These are phyloP conservation scores for Ceratobasidium sp. DNA, from an alignment of 1,284 basidiomycete species.

Conservation along the genomic window DNA sequence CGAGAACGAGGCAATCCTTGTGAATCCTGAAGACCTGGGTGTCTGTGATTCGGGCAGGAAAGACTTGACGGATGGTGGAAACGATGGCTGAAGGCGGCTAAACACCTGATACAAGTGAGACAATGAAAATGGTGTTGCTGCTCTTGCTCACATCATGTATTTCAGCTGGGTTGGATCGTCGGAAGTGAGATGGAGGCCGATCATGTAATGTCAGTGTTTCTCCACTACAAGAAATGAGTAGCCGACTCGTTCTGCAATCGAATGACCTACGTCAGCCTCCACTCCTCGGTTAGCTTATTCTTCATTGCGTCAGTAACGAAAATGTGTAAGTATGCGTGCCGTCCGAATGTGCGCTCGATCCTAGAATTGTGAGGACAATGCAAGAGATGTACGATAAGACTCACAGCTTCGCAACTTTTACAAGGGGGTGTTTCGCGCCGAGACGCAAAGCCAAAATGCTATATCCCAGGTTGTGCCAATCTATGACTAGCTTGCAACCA, in stretches of 20 bases:
- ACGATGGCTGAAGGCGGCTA: conserved; percentile 56
- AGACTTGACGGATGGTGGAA: conserved; percentile 49
- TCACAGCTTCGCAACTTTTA: conserved; percentile 76
- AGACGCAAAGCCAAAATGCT: conserved; percentile 89
- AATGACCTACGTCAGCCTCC: conserved; percentile 74
- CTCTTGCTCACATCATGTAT: conserved; percentile 68
- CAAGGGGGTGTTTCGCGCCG: conserved; percentile 71
- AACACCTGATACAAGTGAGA: conserved; percentile 58
- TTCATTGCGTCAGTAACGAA: conserved; percentile 94
- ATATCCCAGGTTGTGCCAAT: conserved; percentile 99
- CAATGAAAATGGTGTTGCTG: neutral
- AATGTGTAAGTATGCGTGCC: conserved; percentile 83
- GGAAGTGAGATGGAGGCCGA: conserved; percentile 84
- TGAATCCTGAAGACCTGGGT: conserved; percentile 72
- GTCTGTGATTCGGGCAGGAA: conserved; percentile 56
- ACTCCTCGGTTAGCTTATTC: conserved; percentile 71
- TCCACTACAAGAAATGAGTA: conserved; percentile 63
- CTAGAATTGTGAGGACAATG: conserved; percentile 54
- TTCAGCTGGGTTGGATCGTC: conserved; percentile 69
- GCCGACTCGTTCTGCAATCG: conserved; percentile 39
- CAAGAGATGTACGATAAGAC: conserved; percentile 39
- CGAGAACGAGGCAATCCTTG: conserved; percentile 48
- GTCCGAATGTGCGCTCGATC: conserved; percentile 83
- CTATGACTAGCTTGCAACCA: conserved; percentile 88
- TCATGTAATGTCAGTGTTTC: conserved; percentile 82